Evolutionary conservation across 768 basidiomycete genomes (phyloP), one percentile per base, ranked within the genome.

Genomic region (Dendrothele bispora): DNA sequence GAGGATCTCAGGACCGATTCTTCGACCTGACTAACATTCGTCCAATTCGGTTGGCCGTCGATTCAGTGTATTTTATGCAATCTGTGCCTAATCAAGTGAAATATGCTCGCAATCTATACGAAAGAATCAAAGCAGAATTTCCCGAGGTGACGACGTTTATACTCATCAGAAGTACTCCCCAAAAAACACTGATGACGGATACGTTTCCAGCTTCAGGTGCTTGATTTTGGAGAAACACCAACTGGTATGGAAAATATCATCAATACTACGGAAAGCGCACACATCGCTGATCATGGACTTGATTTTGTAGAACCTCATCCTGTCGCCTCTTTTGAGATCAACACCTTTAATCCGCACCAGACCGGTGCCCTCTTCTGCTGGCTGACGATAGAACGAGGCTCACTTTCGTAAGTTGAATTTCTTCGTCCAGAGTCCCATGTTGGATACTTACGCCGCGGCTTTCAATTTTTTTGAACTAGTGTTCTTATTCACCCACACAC

Each of bases 401-500:
- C 84, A 7, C 81, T 78, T 71, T 86, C 84, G 85, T 87, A 59
- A 37, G 85, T 72, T 14, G 17, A 24, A 30, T 44, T 30, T 21
- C n/a, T n/a, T n/a, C n/a, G n/a, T n/a, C n/a, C n/a, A 10, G 5
- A 30, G 3, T 18, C 15, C 29, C 26, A n/a, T n/a, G 6, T 22
- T 46, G 17, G n/a, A n/a, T n/a, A n/a, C n/a, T n/a, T n/a, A n/a
- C n/a, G n/a, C n/a, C n/a, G n/a, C n/a, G n/a, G n/a, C n/a, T n/a
- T 40, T 36, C 18, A 30, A 41, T 44, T 15, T 51, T 25, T 3
- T 39, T 15, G 22, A 34, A 35, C 26, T 54, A 87, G 86, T 14
- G 83, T 88, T 21, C 68, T 87, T 6, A 66, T 88, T 52, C 86
- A 88, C 63, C 86, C 86, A 0, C 86, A 88, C 62, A 87, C 86